Evolutionary conservation across 2,329 filamentous ascomycete genomes (phyloP).

Genomic region (Scedosporium boydii): DNA sequence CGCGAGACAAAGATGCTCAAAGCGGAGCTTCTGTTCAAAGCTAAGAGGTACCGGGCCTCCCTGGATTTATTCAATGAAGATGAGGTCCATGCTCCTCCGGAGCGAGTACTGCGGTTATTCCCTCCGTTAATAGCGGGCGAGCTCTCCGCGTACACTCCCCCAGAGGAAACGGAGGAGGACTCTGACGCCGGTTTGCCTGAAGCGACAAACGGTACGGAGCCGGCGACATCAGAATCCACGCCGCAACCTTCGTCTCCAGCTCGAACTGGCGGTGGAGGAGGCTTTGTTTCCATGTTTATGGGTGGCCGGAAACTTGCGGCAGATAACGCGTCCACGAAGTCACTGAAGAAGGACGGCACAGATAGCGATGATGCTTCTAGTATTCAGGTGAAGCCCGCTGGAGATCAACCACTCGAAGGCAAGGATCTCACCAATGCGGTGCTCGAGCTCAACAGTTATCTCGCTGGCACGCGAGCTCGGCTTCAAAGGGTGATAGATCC

Average conservation of each 20-base stretch:
- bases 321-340: conserved; percentile 51
- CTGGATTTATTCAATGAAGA: conserved; percentile 80
- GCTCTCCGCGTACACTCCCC: conserved; percentile 48
- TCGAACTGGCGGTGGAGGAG: conserved; percentile 11
- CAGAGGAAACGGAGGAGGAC: conserved; percentile 37
- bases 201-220: not conserved
- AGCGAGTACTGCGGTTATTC: conserved; percentile 77
- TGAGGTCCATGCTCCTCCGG: conserved; percentile 80
- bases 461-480: conserved; percentile 71
- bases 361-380: conserved; percentile 45
- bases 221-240: not conserved
- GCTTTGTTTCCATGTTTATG: conserved; percentile 47
- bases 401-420: conserved; percentile 55
- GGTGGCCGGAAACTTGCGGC: conserved; percentile 35
- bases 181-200: conserved; percentile 26
- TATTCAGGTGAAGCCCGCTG: conserved; percentile 32
- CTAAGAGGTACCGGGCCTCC: conserved; percentile 74
- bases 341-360: conserved; percentile 40
- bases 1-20: conserved; percentile 87
- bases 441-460: conserved; percentile 73
- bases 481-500: conserved; percentile 54
- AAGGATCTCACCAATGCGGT: conserved; percentile 79
- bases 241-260: not conserved
- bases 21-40: conserved; percentile 72
- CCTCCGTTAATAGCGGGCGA: conserved; percentile 77